Conservation (phyloP, 495 filamentous ascomycete species). For the Annulohypoxylon nitens region DNA sequence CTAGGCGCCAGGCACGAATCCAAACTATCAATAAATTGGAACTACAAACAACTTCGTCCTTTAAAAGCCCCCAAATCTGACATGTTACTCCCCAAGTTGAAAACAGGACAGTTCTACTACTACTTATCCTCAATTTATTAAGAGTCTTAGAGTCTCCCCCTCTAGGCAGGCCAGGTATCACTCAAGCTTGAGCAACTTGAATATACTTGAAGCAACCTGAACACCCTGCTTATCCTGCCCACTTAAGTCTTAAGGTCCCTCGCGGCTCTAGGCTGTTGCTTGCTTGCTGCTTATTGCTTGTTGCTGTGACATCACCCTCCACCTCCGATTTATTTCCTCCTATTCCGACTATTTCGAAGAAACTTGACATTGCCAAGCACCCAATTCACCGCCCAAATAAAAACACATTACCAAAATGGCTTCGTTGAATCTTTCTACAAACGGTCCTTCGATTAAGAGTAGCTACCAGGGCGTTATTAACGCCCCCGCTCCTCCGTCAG, state of each 20-base stretch:
- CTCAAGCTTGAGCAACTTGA: constrained; percentile 21
- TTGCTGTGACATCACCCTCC: constrained; percentile 52
- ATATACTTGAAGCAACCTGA: constrained; percentile 30
- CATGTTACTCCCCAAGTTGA: constrained; percentile 26
- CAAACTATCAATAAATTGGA: constrained; percentile 46
- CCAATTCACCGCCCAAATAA: constrained; percentile 8
- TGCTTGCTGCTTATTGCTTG: neutral
- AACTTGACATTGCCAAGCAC: constrained; percentile 1
- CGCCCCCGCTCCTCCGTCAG: constrained; percentile 70
- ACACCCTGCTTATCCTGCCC: neutral
- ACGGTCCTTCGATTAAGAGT: constrained; percentile 90
- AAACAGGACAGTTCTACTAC: constrained; percentile 4
- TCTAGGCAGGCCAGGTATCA: constrained; percentile 7
- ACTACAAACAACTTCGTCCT: constrained; percentile 29
- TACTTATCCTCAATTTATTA: constrained; percentile 18
- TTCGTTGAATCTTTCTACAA: constrained; percentile 88
- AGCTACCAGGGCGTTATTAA: constrained; percentile 93
- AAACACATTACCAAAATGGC: constrained; percentile 71
- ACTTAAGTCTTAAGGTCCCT: neutral
- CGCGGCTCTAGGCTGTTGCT: too few species aligned
- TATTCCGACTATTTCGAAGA: constrained; percentile 1
- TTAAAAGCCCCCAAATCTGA: constrained; percentile 11
- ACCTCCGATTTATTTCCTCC: constrained; percentile 22
- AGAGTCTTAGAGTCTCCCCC: neutral
- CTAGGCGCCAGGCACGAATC: constrained; percentile 43